A percentile compares a stretch with the other conserved stretches of the same genome.
phyloP scores from a whole-genome alignment of 148 eudicot genomes.

The Vaccinium corymbosum region DNA sequence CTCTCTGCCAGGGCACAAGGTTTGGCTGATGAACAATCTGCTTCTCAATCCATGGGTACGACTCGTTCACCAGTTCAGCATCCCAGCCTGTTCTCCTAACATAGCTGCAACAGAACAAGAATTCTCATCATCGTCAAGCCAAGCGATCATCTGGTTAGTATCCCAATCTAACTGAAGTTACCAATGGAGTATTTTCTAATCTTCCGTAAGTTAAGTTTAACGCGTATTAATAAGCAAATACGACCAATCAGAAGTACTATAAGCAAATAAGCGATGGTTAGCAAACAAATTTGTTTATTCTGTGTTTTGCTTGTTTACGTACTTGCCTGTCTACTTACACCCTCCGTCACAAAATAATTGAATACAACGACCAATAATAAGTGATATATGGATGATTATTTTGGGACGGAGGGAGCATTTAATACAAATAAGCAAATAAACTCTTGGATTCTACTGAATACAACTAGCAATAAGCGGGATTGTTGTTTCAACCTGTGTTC shows the following conservation, averaged over 20 bases:
- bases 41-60: conserved; percentile 86
- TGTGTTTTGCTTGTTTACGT: background rate
- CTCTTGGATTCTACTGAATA: too few relatives aligned
- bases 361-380: too few relatives aligned
- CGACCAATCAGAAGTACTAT: background rate
- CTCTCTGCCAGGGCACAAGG: conserved; percentile 66
- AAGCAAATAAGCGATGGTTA: background rate
- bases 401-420: too few relatives aligned
- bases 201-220: background rate
- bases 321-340: background rate
- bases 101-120: conserved; percentile 40
- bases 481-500: background rate
- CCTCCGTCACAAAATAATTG: too few relatives aligned
- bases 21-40: conserved; percentile 68
- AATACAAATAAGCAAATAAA: too few relatives aligned
- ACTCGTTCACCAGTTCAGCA: conserved; percentile 65
- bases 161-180: background rate
- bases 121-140: background rate
- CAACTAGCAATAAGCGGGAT: too few relatives aligned
- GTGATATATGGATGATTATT: too few relatives aligned
- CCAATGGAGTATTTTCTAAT: too few relatives aligned
- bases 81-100: conserved; percentile 72
- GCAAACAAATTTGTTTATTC: background rate
- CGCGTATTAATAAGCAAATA: too few relatives aligned
- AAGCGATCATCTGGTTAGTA: background rate